A percentile compares a stretch with the other conserved stretches of the same genome.
Conservation (phyloP, 106 monocot species). For the Apostasia ramifera region DNA sequence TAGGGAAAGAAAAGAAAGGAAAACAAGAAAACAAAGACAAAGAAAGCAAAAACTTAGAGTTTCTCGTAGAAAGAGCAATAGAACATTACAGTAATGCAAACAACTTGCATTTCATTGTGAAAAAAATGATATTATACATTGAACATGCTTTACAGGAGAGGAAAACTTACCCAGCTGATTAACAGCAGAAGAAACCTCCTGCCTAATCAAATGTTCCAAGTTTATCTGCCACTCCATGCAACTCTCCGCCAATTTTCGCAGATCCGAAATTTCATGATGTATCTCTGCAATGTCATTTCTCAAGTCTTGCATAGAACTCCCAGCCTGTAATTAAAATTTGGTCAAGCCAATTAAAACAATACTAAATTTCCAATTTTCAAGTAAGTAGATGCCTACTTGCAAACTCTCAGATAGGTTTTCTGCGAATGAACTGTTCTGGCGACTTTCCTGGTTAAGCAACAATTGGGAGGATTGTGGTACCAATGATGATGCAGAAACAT, state of each 20-base stretch:
- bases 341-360: neutral
- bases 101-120: neutral
- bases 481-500: slow-evolving; percentile 22
- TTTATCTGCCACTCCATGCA: slow-evolving; percentile 44
- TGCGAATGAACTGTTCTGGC: slow-evolving; percentile 17
- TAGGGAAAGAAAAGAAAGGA: no score
- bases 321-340: slow-evolving; percentile 19
- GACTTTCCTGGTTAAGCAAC: slow-evolving; percentile 6
- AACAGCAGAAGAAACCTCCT: slow-evolving; percentile 27
- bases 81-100: neutral
- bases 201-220: slow-evolving; percentile 34
- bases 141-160: no score
- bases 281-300: slow-evolving; percentile 34
- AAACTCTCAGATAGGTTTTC: slow-evolving; percentile 14
- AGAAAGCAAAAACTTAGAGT: no score
- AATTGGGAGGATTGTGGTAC: slow-evolving; percentile 19
- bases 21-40: no score
- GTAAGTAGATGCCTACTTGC: slow-evolving; percentile 8
- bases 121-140: neutral
- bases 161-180: slow-evolving; percentile 19
- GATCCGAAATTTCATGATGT: slow-evolving; percentile 35
- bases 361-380: neutral
- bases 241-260: slow-evolving; percentile 43
- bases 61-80: neutral
- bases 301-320: slow-evolving; percentile 21